Conservation (phyloP, 1,284 basidiomycete genomes). For the Cystobasidiaceae sp. region DNA sequence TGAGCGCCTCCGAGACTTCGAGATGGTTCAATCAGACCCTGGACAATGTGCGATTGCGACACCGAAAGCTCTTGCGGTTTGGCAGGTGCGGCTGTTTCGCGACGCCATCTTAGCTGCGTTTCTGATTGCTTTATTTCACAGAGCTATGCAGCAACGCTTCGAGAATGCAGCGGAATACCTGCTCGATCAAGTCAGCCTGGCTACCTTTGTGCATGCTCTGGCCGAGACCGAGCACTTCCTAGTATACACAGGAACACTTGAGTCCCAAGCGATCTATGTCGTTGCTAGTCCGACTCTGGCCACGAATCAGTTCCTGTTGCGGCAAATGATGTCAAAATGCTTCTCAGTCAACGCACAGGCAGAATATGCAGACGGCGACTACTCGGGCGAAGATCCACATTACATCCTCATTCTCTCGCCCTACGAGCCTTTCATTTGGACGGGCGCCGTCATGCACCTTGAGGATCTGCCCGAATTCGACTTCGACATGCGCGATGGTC, state of each 20-base stretch:
- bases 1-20: conserved; percentile 75
- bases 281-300: conserved; percentile 78
- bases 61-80: conserved; percentile 89
- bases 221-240: conserved; percentile 88
- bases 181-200: conserved; percentile 70
- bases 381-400: conserved; percentile 46
- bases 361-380: conserved; percentile 49
- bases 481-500: conserved; percentile 72
- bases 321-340: conserved; percentile 74
- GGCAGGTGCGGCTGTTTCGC: conserved; percentile 58
- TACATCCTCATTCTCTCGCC: conserved; percentile 88
- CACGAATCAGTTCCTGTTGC: conserved; percentile 74
- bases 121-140: conserved; percentile 25
- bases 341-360: conserved; percentile 54
- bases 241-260: conserved; percentile 83
- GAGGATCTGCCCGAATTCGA: conserved; percentile 64
- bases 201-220: conserved; percentile 71
- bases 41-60: conserved; percentile 85
- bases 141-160: conserved; percentile 63
- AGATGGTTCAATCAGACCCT: conserved; percentile 90
- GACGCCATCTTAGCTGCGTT: not conserved
- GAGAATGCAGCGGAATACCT: conserved; percentile 94
- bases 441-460: conserved; percentile 70
- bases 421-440: conserved; percentile 85
- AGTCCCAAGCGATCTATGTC: conserved; percentile 90